Evolutionary conservation across 179 eudicot genomes (phyloP), one percentile per base, ranked within the genome.

Genomic region (Kewa caespitosa): DNA sequence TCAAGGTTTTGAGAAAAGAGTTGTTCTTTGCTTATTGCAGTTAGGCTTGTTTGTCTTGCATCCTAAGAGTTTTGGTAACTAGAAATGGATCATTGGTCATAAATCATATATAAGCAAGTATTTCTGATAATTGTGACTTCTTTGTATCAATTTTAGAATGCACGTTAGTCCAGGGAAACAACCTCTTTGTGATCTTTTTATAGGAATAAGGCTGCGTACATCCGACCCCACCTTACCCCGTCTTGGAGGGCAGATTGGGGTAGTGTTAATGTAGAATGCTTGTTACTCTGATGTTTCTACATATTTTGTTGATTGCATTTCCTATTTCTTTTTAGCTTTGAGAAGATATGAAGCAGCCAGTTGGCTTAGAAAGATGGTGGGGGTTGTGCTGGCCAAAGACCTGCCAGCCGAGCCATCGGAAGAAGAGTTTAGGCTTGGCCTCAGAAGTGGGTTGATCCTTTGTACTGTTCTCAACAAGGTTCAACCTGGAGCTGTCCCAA

Each of bases 341-440:
- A 87, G 99, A 74, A 88, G 97, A 87, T 88, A 91, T 80, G 97
- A 95, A 81, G 97, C 97, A 42, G 94, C 92, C 20, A 86, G 87
- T 66, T 95, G 99, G 99, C 82, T 95, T 39, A 87, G 93, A 78
- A 94, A 93, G 86, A 85, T 84, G 89, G 85, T 89, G 34, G 99
- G 99, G 75, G 89, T 93, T 70, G 98, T 93, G 46, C 90, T 82
- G 1, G 97, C 96, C 1, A 94, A 81, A 82, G 97, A 91, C 81
- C 82, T 95, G 75, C 97, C 97, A 43, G 95, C 97, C 0, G 93
- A 95, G 84, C 99, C 97, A 39, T 90, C 97, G 0, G 99, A 95
- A 81, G 97, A 93, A 78, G 99, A 91, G 70, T 95, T 91, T 66
- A 84, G 93, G 84, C 87, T 89, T 68, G 97, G 92, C 74, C 80